These are phyloP conservation scores for Phytopythium chamaehyphon DNA, from an alignment of 352 stramenopile species.

Conservation along the genomic window DNA sequence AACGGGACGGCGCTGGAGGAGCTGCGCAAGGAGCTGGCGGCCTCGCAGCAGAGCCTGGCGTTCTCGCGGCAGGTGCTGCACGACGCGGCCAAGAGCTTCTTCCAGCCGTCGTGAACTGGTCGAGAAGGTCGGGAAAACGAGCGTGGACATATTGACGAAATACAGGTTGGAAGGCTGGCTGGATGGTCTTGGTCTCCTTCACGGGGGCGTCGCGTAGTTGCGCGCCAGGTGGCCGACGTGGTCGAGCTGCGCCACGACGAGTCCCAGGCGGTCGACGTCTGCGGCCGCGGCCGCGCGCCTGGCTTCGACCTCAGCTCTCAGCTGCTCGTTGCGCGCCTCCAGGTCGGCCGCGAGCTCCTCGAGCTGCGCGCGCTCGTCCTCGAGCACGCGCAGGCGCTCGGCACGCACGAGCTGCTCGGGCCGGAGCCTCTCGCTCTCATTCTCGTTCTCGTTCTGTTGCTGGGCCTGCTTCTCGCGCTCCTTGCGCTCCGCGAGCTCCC, in stretches of 20 bases:
- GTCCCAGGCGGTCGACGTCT: conserved; percentile 41
- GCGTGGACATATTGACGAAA: too few relatives aligned
- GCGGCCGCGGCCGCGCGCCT: conserved; percentile 38
- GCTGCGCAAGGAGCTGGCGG: conserved; percentile 55
- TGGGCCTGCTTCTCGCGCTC: conserved; percentile 11
- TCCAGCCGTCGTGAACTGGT: conserved; percentile 23
- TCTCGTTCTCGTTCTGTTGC: conserved; percentile 2
- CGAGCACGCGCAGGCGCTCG: conserved; percentile 46
- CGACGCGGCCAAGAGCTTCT: conserved; percentile 66
- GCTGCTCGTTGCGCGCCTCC: conserved; percentile 35
- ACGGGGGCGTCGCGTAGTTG: conserved; percentile 31
- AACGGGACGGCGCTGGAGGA: conserved; percentile 61
- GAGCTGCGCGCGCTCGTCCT: conserved; percentile 45
- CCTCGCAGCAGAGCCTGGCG: conserved; percentile 66
- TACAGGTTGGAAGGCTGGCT: too few relatives aligned
- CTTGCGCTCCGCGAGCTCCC: conserved; percentile 21
- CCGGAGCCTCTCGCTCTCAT: conserved; percentile 9
- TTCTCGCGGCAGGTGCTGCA: conserved; percentile 60
- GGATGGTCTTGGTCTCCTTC: not conserved
- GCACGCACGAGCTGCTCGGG: conserved; percentile 35
- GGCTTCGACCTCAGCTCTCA: conserved; percentile 34
- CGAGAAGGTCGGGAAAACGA: too few relatives aligned
- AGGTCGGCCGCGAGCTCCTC: conserved; percentile 32
- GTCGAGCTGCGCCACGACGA: conserved; percentile 26
- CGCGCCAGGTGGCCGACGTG: conserved; percentile 30